These are phyloP conservation scores for Amaranthus hypochondriacus DNA, from an alignment of 148 eudicot species.

Conservation along the genomic window DNA sequence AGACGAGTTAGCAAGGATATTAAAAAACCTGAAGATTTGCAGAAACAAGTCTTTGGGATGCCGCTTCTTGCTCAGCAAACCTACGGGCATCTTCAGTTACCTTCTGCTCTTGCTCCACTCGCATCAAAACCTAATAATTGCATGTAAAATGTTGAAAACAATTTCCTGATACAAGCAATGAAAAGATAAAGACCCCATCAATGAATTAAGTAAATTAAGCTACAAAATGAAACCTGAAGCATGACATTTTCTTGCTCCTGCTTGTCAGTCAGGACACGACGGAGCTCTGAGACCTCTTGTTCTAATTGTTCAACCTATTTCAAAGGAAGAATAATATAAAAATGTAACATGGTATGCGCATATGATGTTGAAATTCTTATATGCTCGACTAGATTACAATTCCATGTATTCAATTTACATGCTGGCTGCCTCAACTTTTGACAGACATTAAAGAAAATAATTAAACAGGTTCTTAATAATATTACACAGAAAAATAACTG, in stretches of 20 bases:
- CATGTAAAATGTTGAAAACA: conserved; percentile 4
- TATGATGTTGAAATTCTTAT: background rate
- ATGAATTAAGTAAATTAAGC: background rate
- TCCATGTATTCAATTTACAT: background rate
- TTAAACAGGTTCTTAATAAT: background rate
- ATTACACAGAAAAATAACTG: background rate
- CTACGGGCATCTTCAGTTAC: conserved; percentile 98
- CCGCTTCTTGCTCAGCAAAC: conserved; percentile 95
- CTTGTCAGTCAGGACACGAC: conserved; percentile 66
- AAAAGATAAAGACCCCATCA: background rate
- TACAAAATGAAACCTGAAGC: conserved; percentile 59
- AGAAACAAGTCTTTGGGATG: conserved; percentile 70
- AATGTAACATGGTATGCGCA: conserved; percentile 6
- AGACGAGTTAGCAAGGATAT: background rate
- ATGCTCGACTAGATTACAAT: background rate
- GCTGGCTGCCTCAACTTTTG: background rate
- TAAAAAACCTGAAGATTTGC: conserved; percentile 66
- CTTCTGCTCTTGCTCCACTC: conserved; percentile 96
- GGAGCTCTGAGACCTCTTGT: conserved; percentile 71
- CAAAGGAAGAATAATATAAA: background rate
- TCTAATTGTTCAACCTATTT: conserved; percentile 84
- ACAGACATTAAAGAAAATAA: background rate
- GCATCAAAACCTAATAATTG: conserved; percentile 72
- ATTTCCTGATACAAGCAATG: background rate
- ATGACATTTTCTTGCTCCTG: conserved; percentile 94